Evolutionary conservation across 169 alveolate genomes (phyloP), one percentile per base, ranked within the genome.

Genomic region (Eimeria sp.): DNA sequence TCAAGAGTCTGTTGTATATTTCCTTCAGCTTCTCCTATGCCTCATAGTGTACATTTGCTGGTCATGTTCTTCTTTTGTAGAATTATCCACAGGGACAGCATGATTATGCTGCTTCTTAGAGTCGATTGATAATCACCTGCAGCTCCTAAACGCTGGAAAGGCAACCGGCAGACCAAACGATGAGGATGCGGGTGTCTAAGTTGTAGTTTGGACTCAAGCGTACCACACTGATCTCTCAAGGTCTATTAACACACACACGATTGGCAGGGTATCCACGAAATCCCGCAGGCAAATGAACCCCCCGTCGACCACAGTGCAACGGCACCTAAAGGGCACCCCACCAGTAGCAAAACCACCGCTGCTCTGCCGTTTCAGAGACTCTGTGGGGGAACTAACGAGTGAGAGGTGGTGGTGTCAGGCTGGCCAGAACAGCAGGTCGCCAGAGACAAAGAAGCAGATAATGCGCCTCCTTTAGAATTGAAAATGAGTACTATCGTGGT

Each of bases 401-500:
- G 57, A 40, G n/a, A 73, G 30, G 10, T 73, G 27, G 54, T 13
- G 57, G 30, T 40, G 0, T 40, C 30, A 16, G 83, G 51, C 5
- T 40, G 30, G 5, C 34, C 27, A 3, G 3, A 72, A 34, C 27
- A 34, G 54, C 82, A 30, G 25, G 80, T 16, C 1, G 51, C 80
- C 51, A 30, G 80, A 6, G 27, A 27, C 54, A 3, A 30, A 40
- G 16, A 34, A 5, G 7, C 83, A 73, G 30, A 73, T 27, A 47
- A 34, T 43, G 57, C 54, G 10, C 54, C 83, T 13, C 34, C 45
- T 4, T 9, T 20, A 18, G 54, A 25, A 5, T 54, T 25, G 70
- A 11, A 78, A 57, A 87, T 87, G 94, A 63, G 78, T 25, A 87
- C 94, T 45, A 47, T 87, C 65, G 94, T 65, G 63, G 40, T 87